A percentile compares a stretch with the other conserved stretches of the same genome.
Conservation (phyloP, 495 filamentous ascomycete genomes). For the Bathelium albidoporum region DNA sequence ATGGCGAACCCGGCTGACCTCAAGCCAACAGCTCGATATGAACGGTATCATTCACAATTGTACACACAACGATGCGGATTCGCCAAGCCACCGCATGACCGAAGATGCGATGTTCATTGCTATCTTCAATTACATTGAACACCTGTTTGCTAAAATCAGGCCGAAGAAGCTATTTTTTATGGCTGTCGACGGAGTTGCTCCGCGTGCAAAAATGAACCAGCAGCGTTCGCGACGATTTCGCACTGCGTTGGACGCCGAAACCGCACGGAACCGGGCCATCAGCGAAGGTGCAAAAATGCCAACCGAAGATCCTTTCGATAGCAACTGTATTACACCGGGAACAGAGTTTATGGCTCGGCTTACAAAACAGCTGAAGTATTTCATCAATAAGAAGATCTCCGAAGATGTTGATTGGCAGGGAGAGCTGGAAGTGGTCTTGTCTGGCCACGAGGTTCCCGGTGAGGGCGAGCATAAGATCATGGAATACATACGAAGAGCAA, state of each 20-base stretch:
- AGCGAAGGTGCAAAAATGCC: constrained; percentile 82
- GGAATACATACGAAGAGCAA: constrained; percentile 96
- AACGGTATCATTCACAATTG: constrained; percentile 99
- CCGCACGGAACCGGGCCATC: constrained; percentile 81
- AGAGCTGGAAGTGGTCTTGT: constrained; percentile 79
- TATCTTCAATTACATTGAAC: constrained; percentile 99
- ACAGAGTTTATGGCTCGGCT: constrained; percentile 98
- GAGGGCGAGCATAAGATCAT: constrained; percentile 99
- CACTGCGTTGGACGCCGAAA: constrained; percentile 84
- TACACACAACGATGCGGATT: constrained; percentile 90
- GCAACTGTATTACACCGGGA: constrained; percentile 96
- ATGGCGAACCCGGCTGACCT: constrained; percentile 8
- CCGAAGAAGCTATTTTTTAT: constrained; percentile 98
- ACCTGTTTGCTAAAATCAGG: constrained; percentile 97
- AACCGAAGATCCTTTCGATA: constrained; percentile 92
- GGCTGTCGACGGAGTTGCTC: constrained; percentile 97
- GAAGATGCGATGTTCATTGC: constrained; percentile 99
- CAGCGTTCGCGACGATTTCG: constrained; percentile 92
- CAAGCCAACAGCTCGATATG: constrained; percentile 65
- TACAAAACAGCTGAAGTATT: constrained; percentile 90
- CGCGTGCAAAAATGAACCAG: constrained; percentile 99
- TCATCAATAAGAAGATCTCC: constrained; percentile 95
- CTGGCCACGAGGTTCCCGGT: constrained; percentile 96
- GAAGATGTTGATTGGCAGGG: constrained; percentile 97
- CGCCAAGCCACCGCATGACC: constrained; percentile 81